Evolutionary conservation across 2,329 filamentous ascomycete species (phyloP), one percentile per base, ranked within the genome.

Genomic region (Trichocomaceae sp.): DNA sequence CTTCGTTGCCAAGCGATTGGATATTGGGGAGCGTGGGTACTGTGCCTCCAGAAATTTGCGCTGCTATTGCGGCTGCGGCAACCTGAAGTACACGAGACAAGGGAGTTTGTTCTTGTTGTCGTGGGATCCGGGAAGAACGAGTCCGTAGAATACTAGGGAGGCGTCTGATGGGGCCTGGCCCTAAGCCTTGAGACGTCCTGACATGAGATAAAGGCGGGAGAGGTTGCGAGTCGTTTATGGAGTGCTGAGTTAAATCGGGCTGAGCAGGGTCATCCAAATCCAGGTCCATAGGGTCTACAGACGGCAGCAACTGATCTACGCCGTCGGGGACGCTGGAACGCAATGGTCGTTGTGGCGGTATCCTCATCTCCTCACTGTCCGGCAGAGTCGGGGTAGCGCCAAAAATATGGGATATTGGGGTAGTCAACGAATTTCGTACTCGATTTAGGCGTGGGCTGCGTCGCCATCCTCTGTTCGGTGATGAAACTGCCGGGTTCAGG

Each of bases 51-150:
- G 84, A 83, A 37, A 85, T 73, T 54, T 84, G 83, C 46, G 82
- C 81, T 51, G 83, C 83, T 37, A 84, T 85, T 12, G 82, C 81
- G 39, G 82, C 79, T 13, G 83, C 83, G 29, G 83, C 83, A 20
- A 84, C 76, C 47, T 83, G 83, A 17, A 86, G 72, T 29, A 85
- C 74, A 42, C 82, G 76, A 44, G 83, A 84, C 31, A 85, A 70
- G 64, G 80, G 80, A 2, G 81, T 82, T 62, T 84, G 82, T 62
- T 86, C 83, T 62, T 84, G 81, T 58, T 77, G 76, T 31, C 78
- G 74, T 53, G 78, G 66, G 26, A 78, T 67, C 52, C 82, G 71
- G 20, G 79, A 77, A 46, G 81, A 75, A 53, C 81, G 72, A 57
- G 81, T 73, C 55, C 82, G 75, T 13, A 80, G 61, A 23, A 74